Evolutionary conservation across 23 red algal species (phyloP), one percentile per base, ranked within the genome.

Genomic region (Gracilaria caudata): DNA sequence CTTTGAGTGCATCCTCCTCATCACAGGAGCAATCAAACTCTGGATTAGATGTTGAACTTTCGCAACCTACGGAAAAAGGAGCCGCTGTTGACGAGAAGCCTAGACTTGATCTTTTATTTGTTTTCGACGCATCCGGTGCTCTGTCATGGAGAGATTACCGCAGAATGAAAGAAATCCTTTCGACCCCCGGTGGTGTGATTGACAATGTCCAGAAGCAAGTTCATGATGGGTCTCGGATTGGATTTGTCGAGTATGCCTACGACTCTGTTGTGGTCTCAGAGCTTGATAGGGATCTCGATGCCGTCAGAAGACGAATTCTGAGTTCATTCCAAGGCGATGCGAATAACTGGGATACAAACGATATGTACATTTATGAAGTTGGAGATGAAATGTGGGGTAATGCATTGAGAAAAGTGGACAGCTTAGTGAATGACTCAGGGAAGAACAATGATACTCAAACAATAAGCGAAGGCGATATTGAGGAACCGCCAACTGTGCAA

Each of bases 251-350:
- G 39, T 90, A 90, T 38, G 86, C 86, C 5, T 90, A 90, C 35
- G 86, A 90, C 49, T 90, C 86, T 28, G 75, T 90, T 12, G 86
- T 90, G 4, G 86, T 90, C 10, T 90, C 86, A 4, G 86, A 90
- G 43, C 59, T 90, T 3, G 86, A 90, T 34, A 68, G 76, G 74
- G 76, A 90, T 56, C n/a, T 49, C 24, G 86, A 90, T 25, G 39
- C 63, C 7, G 86, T 90, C 6, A 40, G 76, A 26, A 47, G 86
- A 23, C 73, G 76, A 44, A 81, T 90, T 24, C 64, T 90, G 58
- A 90, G 86, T 72, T 79, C 86, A 32, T 90, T 90, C 38, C 86
- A 90, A 70, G 86, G 86, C 24, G 86, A 90, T 55, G 86, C 76
- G 5, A 90, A 90, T 57, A 90, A 90, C 58, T 90, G 86, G 86